These are phyloP conservation scores for Colletotrichum simmondsii DNA, from an alignment of 2,329 filamentous ascomycete genomes.

Conservation along the genomic window DNA sequence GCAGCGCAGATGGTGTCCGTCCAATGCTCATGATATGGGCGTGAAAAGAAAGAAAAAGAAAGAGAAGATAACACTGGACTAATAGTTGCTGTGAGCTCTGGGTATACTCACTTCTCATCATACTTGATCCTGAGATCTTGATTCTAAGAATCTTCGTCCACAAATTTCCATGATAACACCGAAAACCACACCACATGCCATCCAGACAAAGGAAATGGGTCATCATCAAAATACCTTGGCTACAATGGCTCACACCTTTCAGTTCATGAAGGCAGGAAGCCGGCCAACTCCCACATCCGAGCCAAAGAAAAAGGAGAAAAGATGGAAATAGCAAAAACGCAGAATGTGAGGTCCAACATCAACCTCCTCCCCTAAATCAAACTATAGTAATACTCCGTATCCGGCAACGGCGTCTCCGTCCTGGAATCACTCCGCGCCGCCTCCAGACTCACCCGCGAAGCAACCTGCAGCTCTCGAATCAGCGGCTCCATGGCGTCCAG, in stretches of 20 bases:
- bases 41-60: background rate
- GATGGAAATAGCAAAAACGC: background rate
- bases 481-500: conserved; percentile 55
- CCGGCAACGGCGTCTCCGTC: conserved; percentile 6
- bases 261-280: background rate
- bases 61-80: background rate
- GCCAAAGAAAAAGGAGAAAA: background rate
- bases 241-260: background rate
- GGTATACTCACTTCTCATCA: background rate
- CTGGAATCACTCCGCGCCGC: conserved; percentile 3
- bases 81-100: background rate
- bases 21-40: background rate
- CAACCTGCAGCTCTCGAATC: conserved; percentile 52
- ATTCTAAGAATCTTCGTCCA: background rate
- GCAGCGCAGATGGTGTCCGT: background rate
- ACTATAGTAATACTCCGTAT: conserved; percentile 15
- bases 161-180: background rate
- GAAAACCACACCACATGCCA: background rate
- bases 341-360: too few species aligned
- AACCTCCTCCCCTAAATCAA: conserved; percentile 9
- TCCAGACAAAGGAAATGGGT: conserved; percentile 4
- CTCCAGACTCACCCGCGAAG: conserved; percentile 33
- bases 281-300: background rate
- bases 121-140: background rate
- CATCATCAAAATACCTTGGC: background rate